Conservation (phyloP, 331 rosid genomes). For the Cucumis variabilis region DNA sequence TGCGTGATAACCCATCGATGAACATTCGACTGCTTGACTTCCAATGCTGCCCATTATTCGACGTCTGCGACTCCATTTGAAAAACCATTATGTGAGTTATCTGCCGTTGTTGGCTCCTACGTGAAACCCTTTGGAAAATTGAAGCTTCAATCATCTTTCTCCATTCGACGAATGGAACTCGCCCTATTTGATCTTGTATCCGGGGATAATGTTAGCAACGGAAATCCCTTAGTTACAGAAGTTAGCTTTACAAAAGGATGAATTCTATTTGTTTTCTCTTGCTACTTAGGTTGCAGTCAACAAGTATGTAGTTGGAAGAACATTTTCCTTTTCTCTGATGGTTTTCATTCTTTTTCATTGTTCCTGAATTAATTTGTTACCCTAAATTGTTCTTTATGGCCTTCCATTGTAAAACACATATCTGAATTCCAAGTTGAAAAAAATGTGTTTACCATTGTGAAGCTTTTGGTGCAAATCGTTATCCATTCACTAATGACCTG, state of each 20-base stretch:
- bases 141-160: too few species aligned
- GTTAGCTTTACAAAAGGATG: neutral
- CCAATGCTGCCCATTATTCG: too few species aligned
- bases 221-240: neutral
- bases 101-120: too few species aligned
- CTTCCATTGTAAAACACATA: slow-evolving; percentile 30
- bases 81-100: too few species aligned
- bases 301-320: neutral
- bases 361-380: slow-evolving; percentile 2
- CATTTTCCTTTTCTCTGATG: neutral
- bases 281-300: slow-evolving; percentile 23
- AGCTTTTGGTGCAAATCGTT: slow-evolving; percentile 86
- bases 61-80: too few species aligned
- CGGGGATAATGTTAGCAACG: slow-evolving; percentile 62
- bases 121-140: too few species aligned
- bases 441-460: slow-evolving; percentile 78
- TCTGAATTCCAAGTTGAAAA: slow-evolving; percentile 64
- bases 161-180: too few species aligned
- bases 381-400: slow-evolving; percentile 10
- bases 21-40: too few species aligned
- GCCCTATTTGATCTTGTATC: slow-evolving; percentile 76
- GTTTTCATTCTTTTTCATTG: neutral
- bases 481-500: slow-evolving; percentile 73
- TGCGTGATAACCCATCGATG: too few species aligned
- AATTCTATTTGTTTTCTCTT: slow-evolving; percentile 26